Evolutionary conservation across 2,329 filamentous ascomycete species (phyloP).

Genomic region (Penicillium fuscoglaucum): DNA sequence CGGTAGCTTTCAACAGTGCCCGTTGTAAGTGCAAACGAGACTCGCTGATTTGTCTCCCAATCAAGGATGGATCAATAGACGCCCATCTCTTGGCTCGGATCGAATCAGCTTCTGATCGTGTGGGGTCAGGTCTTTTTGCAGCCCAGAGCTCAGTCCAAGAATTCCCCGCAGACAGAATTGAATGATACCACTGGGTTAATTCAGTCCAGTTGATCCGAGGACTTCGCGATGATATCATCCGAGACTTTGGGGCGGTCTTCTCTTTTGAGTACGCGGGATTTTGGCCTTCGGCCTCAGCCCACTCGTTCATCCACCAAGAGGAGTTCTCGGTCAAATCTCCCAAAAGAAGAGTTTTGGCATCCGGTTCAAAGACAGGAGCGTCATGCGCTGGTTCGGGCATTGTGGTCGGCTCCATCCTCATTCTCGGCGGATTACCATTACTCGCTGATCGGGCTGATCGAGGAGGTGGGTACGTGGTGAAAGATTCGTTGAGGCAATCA

Average conservation of each 20-base stretch:
- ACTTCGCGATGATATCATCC: slow-evolving; percentile 57
- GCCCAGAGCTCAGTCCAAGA: slow-evolving; percentile 65
- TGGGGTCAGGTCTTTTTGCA: slow-evolving; percentile 48
- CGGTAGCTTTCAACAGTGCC: slow-evolving; percentile 72
- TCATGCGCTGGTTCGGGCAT: slow-evolving; percentile 30
- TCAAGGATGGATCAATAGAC: slow-evolving; percentile 46
- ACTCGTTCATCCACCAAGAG: slow-evolving; percentile 73
- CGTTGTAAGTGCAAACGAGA: slow-evolving; percentile 70
- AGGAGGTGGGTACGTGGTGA: slow-evolving; percentile 55
- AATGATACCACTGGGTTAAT: slow-evolving; percentile 71
- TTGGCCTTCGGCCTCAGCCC: slow-evolving; percentile 39
- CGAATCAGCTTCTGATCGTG: slow-evolving; percentile 24
- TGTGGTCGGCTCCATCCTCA: slow-evolving; percentile 34
- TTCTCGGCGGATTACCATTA: slow-evolving; percentile 44
- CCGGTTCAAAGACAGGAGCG: slow-evolving; percentile 60
- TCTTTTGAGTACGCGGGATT: slow-evolving; percentile 37
- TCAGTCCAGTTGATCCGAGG: slow-evolving; percentile 75
- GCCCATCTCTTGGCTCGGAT: slow-evolving; percentile 35
- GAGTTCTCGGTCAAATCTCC: slow-evolving; percentile 80
- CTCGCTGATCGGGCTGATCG: slow-evolving; percentile 42
- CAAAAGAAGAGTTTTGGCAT: slow-evolving; percentile 71
- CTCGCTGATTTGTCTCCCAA: slow-evolving; percentile 56
- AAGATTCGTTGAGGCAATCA: slow-evolving; percentile 74
- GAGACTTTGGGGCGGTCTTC: slow-evolving; percentile 30
- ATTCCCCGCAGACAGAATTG: slow-evolving; percentile 66